Conservation (phyloP, 768 basidiomycete genomes). For the Strobilomyces dryophilus region DNA sequence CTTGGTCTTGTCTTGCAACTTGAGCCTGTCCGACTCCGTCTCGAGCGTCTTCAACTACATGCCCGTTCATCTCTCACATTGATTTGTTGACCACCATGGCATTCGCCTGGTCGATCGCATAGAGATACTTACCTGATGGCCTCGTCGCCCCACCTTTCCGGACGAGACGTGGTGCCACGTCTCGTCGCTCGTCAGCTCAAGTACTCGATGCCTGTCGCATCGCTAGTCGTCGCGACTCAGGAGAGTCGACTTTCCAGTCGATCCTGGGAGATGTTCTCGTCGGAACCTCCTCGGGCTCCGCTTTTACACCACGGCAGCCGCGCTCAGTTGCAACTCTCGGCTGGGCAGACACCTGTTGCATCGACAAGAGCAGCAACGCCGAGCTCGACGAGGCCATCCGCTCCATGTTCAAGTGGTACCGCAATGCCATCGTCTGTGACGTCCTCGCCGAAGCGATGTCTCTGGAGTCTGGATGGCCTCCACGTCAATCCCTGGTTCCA, state of each 20-base stretch:
- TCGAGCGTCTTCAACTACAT: slow-evolving; percentile 8
- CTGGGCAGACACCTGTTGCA: slow-evolving; percentile 27
- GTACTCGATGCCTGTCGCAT: slow-evolving; percentile 16
- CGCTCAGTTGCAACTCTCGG: slow-evolving; percentile 16
- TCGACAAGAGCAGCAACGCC: slow-evolving; percentile 26
- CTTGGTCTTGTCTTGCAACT: background rate
- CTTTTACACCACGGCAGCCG: slow-evolving; percentile 12
- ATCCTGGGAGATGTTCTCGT: slow-evolving; percentile 4
- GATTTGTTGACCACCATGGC: slow-evolving; percentile 4
- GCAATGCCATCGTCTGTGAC: slow-evolving; percentile 21
- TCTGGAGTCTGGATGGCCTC: background rate
- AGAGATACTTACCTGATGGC: background rate
- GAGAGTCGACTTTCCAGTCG: slow-evolving; percentile 11
- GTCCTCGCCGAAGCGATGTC: slow-evolving; percentile 9
- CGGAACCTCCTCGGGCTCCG: slow-evolving; percentile 1
- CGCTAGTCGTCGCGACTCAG: slow-evolving; percentile 8
- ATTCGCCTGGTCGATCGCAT: slow-evolving; percentile 9
- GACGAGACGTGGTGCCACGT: slow-evolving; percentile 1
- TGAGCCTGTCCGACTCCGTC: background rate
- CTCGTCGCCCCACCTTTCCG: background rate
- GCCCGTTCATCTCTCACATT: slow-evolving; percentile 16
- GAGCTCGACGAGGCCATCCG: slow-evolving; percentile 29
- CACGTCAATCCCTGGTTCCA: slow-evolving; percentile 23
- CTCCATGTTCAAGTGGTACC: slow-evolving; percentile 26
- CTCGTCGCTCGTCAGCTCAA: slow-evolving; percentile 9